Evolutionary conservation across 257 asterid genomes (phyloP).

Genomic region (Solanum pinnatisectum): DNA sequence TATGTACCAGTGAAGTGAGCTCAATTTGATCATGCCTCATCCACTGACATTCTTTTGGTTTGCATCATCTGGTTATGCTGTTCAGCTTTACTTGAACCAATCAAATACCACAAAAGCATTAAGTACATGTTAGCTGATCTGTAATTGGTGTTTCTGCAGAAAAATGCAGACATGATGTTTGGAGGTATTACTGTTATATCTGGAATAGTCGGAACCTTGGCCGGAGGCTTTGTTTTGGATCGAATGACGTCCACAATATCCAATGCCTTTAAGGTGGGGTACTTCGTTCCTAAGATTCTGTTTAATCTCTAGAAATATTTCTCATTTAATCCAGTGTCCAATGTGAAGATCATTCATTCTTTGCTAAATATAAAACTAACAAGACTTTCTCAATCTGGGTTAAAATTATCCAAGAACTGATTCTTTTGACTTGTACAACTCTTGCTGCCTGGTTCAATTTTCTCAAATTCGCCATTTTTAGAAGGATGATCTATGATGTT

Average conservation of each 20-base stretch:
- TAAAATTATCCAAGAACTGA: not conserved
- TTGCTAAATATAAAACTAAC: not conserved
- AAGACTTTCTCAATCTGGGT: not conserved
- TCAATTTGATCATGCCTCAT: not conserved
- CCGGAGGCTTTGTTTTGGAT: constrained; percentile 79
- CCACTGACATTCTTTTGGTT: not conserved
- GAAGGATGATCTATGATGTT: not conserved
- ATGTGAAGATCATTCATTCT: not conserved
- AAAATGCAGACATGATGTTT: constrained; percentile 75
- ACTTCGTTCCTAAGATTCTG: not conserved
- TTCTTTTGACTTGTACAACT: not conserved
- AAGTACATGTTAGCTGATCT: not conserved
- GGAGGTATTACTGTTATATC: constrained; percentile 80
- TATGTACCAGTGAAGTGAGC: not conserved
- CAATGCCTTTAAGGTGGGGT: constrained; percentile 82
- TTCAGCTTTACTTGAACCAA: not conserved
- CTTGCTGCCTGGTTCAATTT: not conserved
- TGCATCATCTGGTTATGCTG: not conserved
- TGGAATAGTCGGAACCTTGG: constrained; percentile 87
- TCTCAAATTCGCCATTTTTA: not conserved
- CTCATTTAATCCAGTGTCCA: not conserved
- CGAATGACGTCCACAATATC: constrained; percentile 57
- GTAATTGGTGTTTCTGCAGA: constrained; percentile 25
- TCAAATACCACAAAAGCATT: not conserved
- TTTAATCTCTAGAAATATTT: not conserved